phyloP scores from a whole-genome alignment of 306 rosid species.

The Arachis stenosperma region DNA sequence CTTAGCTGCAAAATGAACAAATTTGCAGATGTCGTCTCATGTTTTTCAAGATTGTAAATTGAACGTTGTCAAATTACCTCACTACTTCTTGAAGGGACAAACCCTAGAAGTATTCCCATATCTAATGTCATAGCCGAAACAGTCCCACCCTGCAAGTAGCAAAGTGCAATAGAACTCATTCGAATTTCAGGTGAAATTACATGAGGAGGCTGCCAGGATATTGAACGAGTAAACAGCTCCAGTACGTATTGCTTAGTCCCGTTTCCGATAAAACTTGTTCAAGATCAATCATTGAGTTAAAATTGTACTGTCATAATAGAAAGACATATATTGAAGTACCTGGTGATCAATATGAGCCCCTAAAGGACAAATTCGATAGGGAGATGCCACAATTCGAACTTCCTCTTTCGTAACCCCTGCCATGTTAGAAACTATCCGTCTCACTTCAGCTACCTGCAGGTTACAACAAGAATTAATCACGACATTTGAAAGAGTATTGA shows the following conservation, averaged over 20 bases:
- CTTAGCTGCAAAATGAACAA: constrained; percentile 29
- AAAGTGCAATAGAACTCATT: constrained; percentile 5
- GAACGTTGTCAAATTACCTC: constrained; percentile 50
- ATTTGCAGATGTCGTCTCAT: constrained; percentile 25
- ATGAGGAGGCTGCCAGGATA: neutral
- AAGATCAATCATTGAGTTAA: constrained; percentile 21
- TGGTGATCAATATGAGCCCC: constrained; percentile 99
- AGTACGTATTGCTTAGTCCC: neutral
- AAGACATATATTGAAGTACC: constrained; percentile 50
- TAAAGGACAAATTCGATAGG: constrained; percentile 94
- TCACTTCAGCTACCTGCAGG: constrained; percentile 65
- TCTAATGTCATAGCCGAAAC: constrained; percentile 88
- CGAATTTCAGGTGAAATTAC: constrained; percentile 21
- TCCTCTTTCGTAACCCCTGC: constrained; percentile 53
- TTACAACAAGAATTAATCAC: constrained; percentile 20
- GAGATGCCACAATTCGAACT: constrained; percentile 80
- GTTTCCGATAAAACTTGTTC: constrained; percentile 1
- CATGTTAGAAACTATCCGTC: constrained; percentile 62
- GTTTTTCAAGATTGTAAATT: constrained; percentile 18
- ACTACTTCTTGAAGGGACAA: constrained; percentile 69
- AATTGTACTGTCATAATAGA: constrained; percentile 26
- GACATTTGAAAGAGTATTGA: constrained; percentile 2
- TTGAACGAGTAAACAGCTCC: constrained; percentile 5
- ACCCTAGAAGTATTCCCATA: constrained; percentile 87
- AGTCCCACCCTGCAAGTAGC: constrained; percentile 73